Conservation (phyloP, 345 rosid genomes). For the Populus simonii region DNA sequence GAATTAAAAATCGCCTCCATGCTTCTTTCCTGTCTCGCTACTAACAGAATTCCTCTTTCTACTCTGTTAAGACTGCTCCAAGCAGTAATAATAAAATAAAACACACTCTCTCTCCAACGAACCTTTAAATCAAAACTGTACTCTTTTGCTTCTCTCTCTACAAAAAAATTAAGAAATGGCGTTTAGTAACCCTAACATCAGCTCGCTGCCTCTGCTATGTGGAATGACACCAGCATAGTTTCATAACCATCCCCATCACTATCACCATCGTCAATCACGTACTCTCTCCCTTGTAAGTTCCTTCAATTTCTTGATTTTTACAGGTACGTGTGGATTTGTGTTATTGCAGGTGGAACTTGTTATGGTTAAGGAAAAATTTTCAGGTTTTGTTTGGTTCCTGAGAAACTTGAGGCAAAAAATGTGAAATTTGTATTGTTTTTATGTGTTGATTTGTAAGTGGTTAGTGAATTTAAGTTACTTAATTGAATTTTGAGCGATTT, state of each 20-base stretch:
- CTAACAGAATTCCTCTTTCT: neutral
- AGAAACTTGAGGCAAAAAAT: neutral
- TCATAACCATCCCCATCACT: neutral
- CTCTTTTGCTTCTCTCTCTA: conserved; percentile 16
- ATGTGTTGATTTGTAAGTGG: neutral
- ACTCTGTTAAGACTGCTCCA: neutral
- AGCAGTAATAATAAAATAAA: neutral
- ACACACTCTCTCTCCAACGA: conserved; percentile 25
- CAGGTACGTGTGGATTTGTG: neutral
- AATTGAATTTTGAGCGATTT: neutral
- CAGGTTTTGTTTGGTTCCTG: neutral
- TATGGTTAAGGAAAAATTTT: neutral
- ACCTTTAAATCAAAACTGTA: neutral
- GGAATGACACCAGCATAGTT: neutral
- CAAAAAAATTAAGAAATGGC: conserved; percentile 9
- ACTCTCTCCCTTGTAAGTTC: neutral
- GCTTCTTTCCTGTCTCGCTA: neutral
- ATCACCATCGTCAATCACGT: neutral
- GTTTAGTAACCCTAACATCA: conserved; percentile 44
- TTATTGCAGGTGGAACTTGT: neutral
- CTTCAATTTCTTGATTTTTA: neutral
- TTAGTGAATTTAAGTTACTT: neutral
- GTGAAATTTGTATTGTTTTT: neutral
- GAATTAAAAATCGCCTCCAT: neutral
- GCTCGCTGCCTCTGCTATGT: conserved; percentile 47